Percentiles rank a stretch among this genome's conserved stretches.
Conservation (phyloP, 495 filamentous ascomycete genomes). For the Physcia stellaris region DNA sequence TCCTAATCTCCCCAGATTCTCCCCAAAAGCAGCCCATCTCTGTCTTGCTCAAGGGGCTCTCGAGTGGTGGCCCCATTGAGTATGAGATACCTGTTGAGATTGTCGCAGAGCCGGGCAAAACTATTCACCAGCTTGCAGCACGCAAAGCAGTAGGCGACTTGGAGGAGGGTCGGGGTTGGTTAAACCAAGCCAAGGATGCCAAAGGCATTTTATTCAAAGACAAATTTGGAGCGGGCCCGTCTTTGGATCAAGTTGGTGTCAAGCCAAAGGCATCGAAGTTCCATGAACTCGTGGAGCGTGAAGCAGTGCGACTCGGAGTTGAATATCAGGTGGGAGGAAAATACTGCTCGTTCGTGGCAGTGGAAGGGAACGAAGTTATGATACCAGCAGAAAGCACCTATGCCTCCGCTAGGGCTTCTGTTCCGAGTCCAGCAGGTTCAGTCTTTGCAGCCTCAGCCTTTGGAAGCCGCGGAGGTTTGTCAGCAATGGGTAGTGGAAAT, state of each 20-base stretch:
- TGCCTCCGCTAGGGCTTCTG: no score
- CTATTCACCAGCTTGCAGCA: conserved; percentile 56
- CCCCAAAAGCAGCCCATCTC: conserved; percentile 34
- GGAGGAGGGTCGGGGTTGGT: conserved; percentile 55
- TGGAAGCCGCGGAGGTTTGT: no score
- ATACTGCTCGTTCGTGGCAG: conserved; percentile 58
- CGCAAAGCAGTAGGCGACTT: conserved; percentile 53
- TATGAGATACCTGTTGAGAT: conserved; percentile 47
- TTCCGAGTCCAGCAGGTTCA: no score
- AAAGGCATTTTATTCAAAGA: conserved; percentile 32
- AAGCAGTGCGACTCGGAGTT: conserved; percentile 49
- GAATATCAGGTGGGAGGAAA: conserved; percentile 52
- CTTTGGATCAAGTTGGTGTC: no score
- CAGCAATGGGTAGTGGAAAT: no score
- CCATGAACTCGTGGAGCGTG: conserved; percentile 41
- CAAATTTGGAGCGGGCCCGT: conserved; percentile 27
- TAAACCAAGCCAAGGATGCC: conserved; percentile 34
- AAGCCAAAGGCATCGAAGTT: no score
- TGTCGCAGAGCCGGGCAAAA: conserved; percentile 33
- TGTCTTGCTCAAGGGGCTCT: conserved; percentile 42
- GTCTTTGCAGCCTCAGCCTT: no score
- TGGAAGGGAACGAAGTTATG: no score
- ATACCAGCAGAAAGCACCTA: no score
- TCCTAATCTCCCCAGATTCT: conserved; percentile 40
- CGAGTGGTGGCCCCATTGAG: conserved; percentile 38